Evolutionary conservation across 2,329 filamentous ascomycete genomes (phyloP).

Genomic region (Xylaria sp.): DNA sequence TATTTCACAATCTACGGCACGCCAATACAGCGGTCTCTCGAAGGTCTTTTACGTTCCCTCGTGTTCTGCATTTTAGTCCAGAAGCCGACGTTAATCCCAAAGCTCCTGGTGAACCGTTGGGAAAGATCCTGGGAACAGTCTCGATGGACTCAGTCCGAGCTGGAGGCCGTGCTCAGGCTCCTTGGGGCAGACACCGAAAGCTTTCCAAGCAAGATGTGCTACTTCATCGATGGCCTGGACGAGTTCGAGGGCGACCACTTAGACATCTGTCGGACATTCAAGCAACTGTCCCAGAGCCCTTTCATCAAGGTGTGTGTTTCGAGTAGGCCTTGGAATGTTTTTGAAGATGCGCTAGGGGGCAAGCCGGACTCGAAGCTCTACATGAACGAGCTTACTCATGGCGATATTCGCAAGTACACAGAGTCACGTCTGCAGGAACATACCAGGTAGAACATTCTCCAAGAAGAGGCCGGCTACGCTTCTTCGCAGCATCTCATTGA

Average conservation of each 20-base stretch:
- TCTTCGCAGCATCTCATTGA: neutral
- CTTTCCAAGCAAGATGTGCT: neutral
- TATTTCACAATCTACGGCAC: neutral
- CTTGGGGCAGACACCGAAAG: neutral
- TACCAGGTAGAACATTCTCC: neutral
- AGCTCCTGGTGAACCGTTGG: neutral
- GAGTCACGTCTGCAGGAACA: neutral
- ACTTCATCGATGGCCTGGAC: neutral
- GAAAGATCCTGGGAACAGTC: neutral
- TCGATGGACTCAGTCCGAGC: neutral
- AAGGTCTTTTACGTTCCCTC: conserved; percentile 1
- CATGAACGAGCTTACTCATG: neutral
- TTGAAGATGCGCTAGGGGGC: neutral
- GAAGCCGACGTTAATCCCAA: neutral
- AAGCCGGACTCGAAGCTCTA: neutral
- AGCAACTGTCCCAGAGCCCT: neutral
- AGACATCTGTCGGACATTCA: neutral
- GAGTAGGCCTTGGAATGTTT: conserved; percentile 2
- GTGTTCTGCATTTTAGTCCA: neutral
- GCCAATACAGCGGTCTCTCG: neutral
- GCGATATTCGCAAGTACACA: neutral
- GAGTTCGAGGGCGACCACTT: conserved; percentile 2
- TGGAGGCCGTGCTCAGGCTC: neutral
- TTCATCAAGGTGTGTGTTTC: neutral
- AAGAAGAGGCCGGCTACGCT: neutral